Evolutionary conservation across 1,284 basidiomycete genomes (phyloP).

Genomic region (Athelia sp.): DNA sequence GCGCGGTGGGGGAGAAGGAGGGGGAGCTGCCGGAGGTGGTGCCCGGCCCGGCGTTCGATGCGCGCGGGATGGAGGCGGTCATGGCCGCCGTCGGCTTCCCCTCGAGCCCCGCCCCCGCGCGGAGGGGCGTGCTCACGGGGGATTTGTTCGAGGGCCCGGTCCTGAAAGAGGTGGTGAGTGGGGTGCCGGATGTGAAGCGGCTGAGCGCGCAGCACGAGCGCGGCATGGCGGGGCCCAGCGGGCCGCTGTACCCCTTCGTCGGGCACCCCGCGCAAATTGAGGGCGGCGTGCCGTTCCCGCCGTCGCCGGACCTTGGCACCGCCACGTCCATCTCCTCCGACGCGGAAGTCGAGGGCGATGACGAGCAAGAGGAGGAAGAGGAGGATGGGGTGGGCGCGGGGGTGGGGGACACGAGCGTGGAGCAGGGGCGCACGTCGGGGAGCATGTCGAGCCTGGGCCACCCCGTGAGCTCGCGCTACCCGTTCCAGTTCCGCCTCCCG

Average conservation of each 20-base stretch:
- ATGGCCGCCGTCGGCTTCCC: slow-evolving; percentile 62
- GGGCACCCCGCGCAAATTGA: too few relatives aligned
- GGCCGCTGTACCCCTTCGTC: slow-evolving; percentile 59
- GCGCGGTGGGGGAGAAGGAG: too few relatives aligned
- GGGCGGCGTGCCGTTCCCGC: too few relatives aligned
- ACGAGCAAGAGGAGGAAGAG: too few relatives aligned
- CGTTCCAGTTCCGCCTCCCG: slow-evolving; percentile 63
- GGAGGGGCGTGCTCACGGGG: slow-evolving; percentile 50
- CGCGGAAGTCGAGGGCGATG: too few relatives aligned
- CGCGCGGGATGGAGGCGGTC: slow-evolving; percentile 61
- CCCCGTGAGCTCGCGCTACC: slow-evolving; percentile 65
- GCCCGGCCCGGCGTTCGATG: slow-evolving; percentile 17
- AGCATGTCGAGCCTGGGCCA: slow-evolving; percentile 78
- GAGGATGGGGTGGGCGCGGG: slow-evolving; percentile 23
- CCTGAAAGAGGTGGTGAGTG: too few relatives aligned
- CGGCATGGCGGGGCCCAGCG: slow-evolving; percentile 23
- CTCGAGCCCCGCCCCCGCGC: slow-evolving; percentile 44
- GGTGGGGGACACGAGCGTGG: slow-evolving; percentile 11
- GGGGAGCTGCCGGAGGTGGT: slow-evolving; percentile 4
- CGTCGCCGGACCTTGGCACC: slow-evolving; percentile 16
- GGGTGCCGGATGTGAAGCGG: slow-evolving; percentile 37
- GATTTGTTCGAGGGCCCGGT: slow-evolving; percentile 62
- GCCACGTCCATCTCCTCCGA: too few relatives aligned
- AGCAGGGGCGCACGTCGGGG: slow-evolving; percentile 58
- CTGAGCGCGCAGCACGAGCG: slow-evolving; percentile 30